phyloP scores from a whole-genome alignment of 345 rosid species.

The Populus davidiana region DNA sequence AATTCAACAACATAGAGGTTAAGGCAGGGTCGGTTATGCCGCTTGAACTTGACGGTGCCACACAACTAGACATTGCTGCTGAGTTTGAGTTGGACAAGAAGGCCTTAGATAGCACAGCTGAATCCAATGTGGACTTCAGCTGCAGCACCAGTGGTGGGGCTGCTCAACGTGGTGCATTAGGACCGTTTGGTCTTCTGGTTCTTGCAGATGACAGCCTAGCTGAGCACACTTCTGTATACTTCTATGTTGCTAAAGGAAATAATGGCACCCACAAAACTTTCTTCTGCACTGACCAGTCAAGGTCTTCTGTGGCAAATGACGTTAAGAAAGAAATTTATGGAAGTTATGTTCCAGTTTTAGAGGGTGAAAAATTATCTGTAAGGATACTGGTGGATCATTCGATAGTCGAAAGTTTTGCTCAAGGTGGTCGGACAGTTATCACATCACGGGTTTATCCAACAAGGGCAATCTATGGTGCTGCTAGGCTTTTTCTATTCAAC shows the following conservation, averaged over 20 bases:
- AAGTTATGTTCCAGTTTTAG: slow-evolving; percentile 56
- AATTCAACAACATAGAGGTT: slow-evolving; percentile 42
- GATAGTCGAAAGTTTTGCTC: slow-evolving; percentile 69
- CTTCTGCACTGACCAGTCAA: slow-evolving; percentile 71
- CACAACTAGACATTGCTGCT: slow-evolving; percentile 50
- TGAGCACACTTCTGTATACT: slow-evolving; percentile 85
- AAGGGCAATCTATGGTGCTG: slow-evolving; percentile 64
- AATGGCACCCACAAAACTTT: slow-evolving; percentile 56
- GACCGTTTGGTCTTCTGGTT: slow-evolving; percentile 85
- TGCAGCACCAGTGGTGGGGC: slow-evolving; percentile 54
- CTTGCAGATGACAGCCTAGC: slow-evolving; percentile 55
- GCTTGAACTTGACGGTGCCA: slow-evolving; percentile 51
- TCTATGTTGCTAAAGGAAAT: slow-evolving; percentile 54
- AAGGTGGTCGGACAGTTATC: slow-evolving; percentile 68
- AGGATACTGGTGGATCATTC: slow-evolving; percentile 87
- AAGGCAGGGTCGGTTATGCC: slow-evolving; percentile 62
- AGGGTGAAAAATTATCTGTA: slow-evolving; percentile 61
- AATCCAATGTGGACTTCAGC: slow-evolving; percentile 44
- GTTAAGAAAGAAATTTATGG: slow-evolving; percentile 55
- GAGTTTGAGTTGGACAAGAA: slow-evolving; percentile 57
- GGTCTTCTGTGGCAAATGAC: slow-evolving; percentile 73
- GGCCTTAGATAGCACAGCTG: slow-evolving; percentile 34
- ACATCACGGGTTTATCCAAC: slow-evolving; percentile 74
- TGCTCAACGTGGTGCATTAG: slow-evolving; percentile 59
- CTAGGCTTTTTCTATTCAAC: slow-evolving; percentile 67